These are phyloP conservation scores for Prunus mume DNA, from an alignment of 306 rosid genomes.

Conservation along the genomic window DNA sequence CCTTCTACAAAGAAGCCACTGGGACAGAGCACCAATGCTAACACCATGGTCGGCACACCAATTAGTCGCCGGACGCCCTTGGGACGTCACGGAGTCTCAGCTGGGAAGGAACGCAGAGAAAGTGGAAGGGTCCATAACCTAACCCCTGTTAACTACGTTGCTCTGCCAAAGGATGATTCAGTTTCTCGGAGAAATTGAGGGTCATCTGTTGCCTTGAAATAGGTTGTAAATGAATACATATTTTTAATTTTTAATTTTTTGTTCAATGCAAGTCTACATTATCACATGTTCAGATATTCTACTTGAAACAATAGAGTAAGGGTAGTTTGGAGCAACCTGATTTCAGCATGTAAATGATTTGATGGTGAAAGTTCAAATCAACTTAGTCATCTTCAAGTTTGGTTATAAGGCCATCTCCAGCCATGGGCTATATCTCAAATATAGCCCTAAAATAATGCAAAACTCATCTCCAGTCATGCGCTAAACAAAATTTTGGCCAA, in stretches of 20 bases:
- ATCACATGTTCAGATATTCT: neutral
- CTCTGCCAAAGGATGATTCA: slow-evolving; percentile 78
- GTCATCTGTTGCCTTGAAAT: neutral
- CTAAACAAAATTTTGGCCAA: too few species aligned
- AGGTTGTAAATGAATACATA: slow-evolving; percentile 15
- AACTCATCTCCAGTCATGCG: too few species aligned
- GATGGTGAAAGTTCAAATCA: neutral
- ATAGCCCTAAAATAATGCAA: too few species aligned
- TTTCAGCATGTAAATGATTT: slow-evolving; percentile 16
- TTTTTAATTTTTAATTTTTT: neutral
- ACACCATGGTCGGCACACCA: slow-evolving; percentile 65
- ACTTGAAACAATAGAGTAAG: neutral
- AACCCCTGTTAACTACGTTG: slow-evolving; percentile 74
- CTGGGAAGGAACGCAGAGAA: slow-evolving; percentile 62
- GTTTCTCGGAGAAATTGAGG: slow-evolving; percentile 39
- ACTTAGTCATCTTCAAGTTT: too few species aligned
- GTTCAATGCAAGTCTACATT: neutral
- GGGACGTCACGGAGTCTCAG: slow-evolving; percentile 48
- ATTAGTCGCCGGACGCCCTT: slow-evolving; percentile 57
- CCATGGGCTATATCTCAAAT: too few species aligned
- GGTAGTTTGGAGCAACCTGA: slow-evolving; percentile 1
- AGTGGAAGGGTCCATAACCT: slow-evolving; percentile 50
- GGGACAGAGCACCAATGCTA: slow-evolving; percentile 54
- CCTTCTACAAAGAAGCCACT: slow-evolving; percentile 71
- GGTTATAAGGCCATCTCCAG: too few species aligned